Evolutionary conservation across 2,329 filamentous ascomycete genomes (phyloP), one percentile per base, ranked within the genome.

Genomic region (Trichoderma arundinaceum): DNA sequence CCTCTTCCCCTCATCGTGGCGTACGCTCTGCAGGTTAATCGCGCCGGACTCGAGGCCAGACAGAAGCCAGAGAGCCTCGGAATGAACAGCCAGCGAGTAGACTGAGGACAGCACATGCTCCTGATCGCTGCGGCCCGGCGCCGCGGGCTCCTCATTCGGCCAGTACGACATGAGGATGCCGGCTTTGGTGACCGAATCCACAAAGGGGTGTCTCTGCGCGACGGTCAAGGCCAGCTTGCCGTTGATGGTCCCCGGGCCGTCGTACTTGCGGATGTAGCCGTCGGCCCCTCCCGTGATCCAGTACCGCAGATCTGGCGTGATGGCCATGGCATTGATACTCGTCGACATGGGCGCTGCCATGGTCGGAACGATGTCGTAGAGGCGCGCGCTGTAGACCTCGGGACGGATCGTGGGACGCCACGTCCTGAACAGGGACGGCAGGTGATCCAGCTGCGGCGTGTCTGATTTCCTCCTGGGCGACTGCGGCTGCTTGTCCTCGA

Each of bases 301-400:
- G 86, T 93, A 98, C 64, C 93, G 87, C 83, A 97, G 90, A 77
- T 99, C 95, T 2, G 93, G 94, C 0, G 95, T 99, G 38, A 95
- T 90, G 28, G 93, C 89, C 66, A 99, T 86, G 9, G 93, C 90
- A 75, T 99, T 99, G 78, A 99, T 92, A 61, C 93, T 97, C 3
- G 95, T 99, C 68, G 92, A 91, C 76, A 97, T 94, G 1, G 95
- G 95, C 3, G 95, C 95, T 1, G 95, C 95, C 80, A 98, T 98
- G 22, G 95, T 98, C 1, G 95, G 95, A 1, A 97, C 90, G 67
- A 99, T 97, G 75, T 99, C 95, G 81, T 98, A 99, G 2, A 90
- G 86, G 46, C 84, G 81, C 13, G 95, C 94, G 1, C 85, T 89
- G 57, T 96, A 80, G n/a, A 88, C 91, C 74, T 96, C 93, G 10